Conservation (phyloP, 352 stramenopile genomes). For the Globisporangium splendens region DNA sequence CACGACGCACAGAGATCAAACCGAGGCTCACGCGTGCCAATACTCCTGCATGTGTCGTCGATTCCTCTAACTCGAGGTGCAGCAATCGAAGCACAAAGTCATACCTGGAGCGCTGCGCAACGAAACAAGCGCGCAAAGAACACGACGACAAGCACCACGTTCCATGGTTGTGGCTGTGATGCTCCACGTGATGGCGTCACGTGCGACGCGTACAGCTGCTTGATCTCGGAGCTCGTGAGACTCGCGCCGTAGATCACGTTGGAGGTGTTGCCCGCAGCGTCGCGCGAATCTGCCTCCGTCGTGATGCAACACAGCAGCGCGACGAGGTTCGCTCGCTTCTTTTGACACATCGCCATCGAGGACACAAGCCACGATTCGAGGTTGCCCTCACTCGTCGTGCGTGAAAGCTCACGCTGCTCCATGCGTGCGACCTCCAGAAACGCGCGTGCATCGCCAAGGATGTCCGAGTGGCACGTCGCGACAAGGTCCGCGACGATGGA, state of each 20-base stretch:
- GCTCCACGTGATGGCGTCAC: background rate
- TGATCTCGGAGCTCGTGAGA: constrained; percentile 27
- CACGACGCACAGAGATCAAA: constrained; percentile 8
- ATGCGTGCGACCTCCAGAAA: constrained; percentile 10
- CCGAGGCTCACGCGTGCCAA: constrained; percentile 8
- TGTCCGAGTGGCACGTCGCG: background rate
- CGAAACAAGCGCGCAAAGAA: constrained; percentile 39
- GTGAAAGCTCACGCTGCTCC: constrained; percentile 8
- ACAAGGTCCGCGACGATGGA: constrained; percentile 2
- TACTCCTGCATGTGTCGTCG: background rate
- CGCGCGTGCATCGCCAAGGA: constrained; percentile 12
- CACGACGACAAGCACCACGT: constrained; percentile 24
- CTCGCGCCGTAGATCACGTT: constrained; percentile 35
- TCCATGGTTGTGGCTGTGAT: constrained; percentile 28
- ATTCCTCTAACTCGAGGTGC: constrained; percentile 9
- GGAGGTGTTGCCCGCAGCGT: constrained; percentile 26
- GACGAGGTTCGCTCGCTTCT: constrained; percentile 6
- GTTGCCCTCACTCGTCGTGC: background rate
- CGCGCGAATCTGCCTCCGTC: constrained; percentile 22
- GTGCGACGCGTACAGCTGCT: constrained; percentile 18
- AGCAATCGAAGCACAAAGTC: background rate
- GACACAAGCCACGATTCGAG: constrained; percentile 22
- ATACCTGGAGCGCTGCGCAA: constrained; percentile 21
- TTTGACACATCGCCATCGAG: constrained; percentile 2
- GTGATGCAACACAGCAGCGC: constrained; percentile 16